A percentile compares a stretch with the other conserved stretches of the same genome.
These are phyloP conservation scores for Saitozyma sp. DNA, from an alignment of 768 basidiomycete species.

Conservation along the genomic window DNA sequence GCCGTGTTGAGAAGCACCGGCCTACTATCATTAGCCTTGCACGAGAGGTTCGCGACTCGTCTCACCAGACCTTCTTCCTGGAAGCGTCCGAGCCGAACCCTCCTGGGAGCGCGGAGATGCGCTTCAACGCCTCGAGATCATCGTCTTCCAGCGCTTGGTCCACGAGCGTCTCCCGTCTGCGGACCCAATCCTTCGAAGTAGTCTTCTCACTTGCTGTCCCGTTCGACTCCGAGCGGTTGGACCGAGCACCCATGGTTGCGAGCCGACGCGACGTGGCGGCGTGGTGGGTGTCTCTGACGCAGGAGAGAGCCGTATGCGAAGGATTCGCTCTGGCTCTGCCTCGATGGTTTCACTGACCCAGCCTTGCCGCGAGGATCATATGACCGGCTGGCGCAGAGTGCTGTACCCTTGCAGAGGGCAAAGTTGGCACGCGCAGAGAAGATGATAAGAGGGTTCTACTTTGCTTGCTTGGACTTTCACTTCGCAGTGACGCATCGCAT, in stretches of 20 bases:
- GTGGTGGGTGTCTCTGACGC: neutral
- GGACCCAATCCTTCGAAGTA: slow-evolving; percentile 18
- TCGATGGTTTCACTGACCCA: no score
- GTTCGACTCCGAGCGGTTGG: no score
- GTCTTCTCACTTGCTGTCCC: neutral
- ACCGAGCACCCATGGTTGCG: no score
- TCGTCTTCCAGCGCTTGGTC: slow-evolving; percentile 31
- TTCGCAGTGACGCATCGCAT: no score
- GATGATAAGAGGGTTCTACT: no score
- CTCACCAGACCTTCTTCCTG: slow-evolving; percentile 49
- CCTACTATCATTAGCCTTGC: slow-evolving; percentile 5
- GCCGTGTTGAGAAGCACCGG: slow-evolving; percentile 19
- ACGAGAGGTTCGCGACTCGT: neutral
- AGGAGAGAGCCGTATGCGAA: neutral
- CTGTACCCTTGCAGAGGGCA: no score
- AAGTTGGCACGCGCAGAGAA: no score
- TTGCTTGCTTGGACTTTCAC: no score
- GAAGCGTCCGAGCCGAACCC: slow-evolving; percentile 50
- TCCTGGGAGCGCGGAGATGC: slow-evolving; percentile 43
- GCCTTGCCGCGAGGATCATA: no score
- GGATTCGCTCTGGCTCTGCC: no score
- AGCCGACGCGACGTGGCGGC: neutral
- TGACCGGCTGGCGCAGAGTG: no score
- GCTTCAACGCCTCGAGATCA: slow-evolving; percentile 35
- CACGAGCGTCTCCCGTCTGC: slow-evolving; percentile 32